Conservation (phyloP, 2,329 filamentous ascomycete genomes). For the Cordyceps militaris region DNA sequence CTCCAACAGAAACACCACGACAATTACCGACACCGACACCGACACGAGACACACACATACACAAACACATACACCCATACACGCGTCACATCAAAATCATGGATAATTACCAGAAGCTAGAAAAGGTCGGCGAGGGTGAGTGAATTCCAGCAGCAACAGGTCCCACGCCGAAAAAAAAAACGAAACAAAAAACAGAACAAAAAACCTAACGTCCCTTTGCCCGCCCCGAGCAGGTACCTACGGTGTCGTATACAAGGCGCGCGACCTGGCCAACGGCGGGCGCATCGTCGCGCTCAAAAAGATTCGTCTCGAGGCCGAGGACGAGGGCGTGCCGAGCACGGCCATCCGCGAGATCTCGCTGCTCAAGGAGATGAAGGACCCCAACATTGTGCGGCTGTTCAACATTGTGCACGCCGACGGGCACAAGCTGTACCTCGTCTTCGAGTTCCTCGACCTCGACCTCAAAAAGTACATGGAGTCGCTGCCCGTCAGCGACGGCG, state of each 20-base stretch:
- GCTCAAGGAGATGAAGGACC: conserved; percentile 89
- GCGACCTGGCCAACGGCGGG: conserved; percentile 72
- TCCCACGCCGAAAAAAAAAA: neutral
- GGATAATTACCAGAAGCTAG: conserved; percentile 95
- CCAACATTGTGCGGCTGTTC: conserved; percentile 78
- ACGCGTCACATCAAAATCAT: conserved; percentile 38
- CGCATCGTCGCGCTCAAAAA: conserved; percentile 92
- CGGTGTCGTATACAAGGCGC: conserved; percentile 91
- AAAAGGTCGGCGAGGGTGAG: conserved; percentile 92
- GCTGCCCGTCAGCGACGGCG: conserved; percentile 74
- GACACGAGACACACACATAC: conserved; percentile 5
- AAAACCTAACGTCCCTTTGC: neutral
- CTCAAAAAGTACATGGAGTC: conserved; percentile 97
- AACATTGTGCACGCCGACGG: conserved; percentile 95
- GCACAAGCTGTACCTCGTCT: conserved; percentile 89
- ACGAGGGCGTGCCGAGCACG: conserved; percentile 87
- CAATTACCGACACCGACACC: neutral
- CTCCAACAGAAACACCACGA: neutral
- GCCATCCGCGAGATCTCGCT: conserved; percentile 92
- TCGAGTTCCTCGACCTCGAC: conserved; percentile 85
- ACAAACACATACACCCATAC: conserved; percentile 7
- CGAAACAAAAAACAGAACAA: neutral
- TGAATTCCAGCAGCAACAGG: conserved; percentile 7
- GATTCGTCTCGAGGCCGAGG: conserved; percentile 89
- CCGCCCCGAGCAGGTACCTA: conserved; percentile 62